Evolutionary conservation across 495 filamentous ascomycete species (phyloP).

Genomic region (Chlorociboria aeruginascens): DNA sequence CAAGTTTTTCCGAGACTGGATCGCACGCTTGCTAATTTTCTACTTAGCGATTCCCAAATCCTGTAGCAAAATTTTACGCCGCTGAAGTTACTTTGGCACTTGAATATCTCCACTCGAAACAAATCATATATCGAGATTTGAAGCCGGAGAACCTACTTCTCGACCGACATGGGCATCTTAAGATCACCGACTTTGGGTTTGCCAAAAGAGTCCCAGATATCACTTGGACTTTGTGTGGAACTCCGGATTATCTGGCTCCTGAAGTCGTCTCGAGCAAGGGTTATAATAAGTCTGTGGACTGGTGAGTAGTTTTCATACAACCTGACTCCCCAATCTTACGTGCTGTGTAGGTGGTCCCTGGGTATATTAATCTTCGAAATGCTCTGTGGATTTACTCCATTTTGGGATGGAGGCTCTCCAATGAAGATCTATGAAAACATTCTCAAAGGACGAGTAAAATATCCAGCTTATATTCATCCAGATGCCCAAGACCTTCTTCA

Average conservation of each 20-base stretch:
- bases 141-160: conserved; percentile 95
- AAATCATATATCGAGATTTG: conserved; percentile 95
- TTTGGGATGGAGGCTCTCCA: conserved; percentile 93
- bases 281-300: conserved; percentile 98
- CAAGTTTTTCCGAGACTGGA: conserved; percentile 31
- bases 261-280: conserved; percentile 96
- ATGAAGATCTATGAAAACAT: conserved; percentile 99
- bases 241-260: conserved; percentile 95
- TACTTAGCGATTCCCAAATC: conserved; percentile 86
- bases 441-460: conserved; percentile 83
- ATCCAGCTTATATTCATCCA: conserved; percentile 86
- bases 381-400: conserved; percentile 96
- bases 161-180: conserved; percentile 91
- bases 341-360: conserved; percentile 73
- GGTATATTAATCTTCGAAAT: conserved; percentile 99
- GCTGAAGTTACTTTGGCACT: conserved; percentile 92
- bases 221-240: conserved; percentile 97
- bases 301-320: conserved; percentile 38
- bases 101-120: conserved; percentile 87
- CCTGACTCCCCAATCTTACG: not conserved
- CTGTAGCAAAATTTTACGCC: conserved; percentile 97
- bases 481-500: conserved; percentile 89
- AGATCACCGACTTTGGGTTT: conserved; percentile 98
- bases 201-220: conserved; percentile 98
- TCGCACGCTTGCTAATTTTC: conserved; percentile 2